These are phyloP conservation scores for Pelargonium australe DNA, from an alignment of 441 rosid species.

Conservation along the genomic window DNA sequence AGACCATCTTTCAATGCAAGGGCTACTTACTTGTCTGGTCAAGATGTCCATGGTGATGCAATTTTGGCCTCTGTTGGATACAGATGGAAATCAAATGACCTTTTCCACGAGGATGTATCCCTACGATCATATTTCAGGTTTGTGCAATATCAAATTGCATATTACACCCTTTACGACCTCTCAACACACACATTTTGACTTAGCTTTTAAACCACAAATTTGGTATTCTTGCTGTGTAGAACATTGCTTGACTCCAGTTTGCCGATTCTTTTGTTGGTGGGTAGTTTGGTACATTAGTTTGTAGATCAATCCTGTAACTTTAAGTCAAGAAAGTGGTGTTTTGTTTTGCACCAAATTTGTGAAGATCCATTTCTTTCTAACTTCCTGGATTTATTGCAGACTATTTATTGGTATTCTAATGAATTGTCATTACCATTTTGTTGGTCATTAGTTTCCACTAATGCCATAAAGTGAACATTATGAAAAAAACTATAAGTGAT, in stretches of 20 bases:
- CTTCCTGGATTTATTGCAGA: not conserved
- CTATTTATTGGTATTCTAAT: no score
- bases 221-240: not conserved
- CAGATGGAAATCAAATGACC: constrained; percentile 62
- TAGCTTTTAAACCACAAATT: not conserved
- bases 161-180: not conserved
- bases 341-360: not conserved
- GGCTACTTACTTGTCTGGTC: constrained; percentile 74
- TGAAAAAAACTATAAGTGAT: not conserved
- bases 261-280: not conserved
- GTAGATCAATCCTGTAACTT: not conserved
- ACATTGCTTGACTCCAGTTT: not conserved
- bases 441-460: not conserved
- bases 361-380: not conserved
- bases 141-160: not conserved
- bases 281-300: not conserved
- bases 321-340: not conserved
- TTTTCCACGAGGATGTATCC: constrained; percentile 59
- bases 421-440: not conserved
- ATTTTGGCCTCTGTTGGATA: constrained; percentile 86
- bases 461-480: not conserved
- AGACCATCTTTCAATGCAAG: constrained; percentile 54
- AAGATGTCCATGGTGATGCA: constrained; percentile 70
- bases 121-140: constrained; percentile 80
- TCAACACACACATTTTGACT: not conserved